Evolutionary conservation across 2,329 filamentous ascomycete genomes (phyloP), one percentile per base, ranked within the genome.

Genomic region (Aspergillus amoenus): DNA sequence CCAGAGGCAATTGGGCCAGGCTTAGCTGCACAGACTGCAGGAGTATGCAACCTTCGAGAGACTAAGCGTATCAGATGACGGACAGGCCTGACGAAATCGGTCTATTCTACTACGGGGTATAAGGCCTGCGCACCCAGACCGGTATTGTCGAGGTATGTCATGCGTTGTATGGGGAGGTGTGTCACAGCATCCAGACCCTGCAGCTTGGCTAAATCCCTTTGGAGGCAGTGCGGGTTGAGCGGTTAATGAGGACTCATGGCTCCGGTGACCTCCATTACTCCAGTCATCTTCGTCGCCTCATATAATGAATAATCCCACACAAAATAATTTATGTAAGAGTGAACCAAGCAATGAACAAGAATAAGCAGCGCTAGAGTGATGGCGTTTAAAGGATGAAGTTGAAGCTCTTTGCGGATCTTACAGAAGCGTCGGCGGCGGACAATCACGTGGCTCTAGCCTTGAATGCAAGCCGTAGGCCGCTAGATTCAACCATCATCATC

Each of bases 41-140:
- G 11, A 49, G 43, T 55, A 50, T 56, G 58, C 55, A 40, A 56
- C 39, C 34, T 47, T 47, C 21, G 41, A 52, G 58, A 55, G 59
- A 37, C 32, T 67, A 64, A 65, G 46, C 52, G 51, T 62, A 61
- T 66, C 64, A 66, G 64, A 67, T 66, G 65, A 65, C 55, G 54
- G 50, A 17, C 15, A 54, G 51, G 51, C 42, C 42, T 47, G 34
- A 46, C 32, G 39, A 18, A 34, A 32, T 18, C 22, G 21, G 47
- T 17, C 15, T 30, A 30, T n/a, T 43, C 11, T 30, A 54, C 17
- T 37, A 30, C 30, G 17, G 45, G 11, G 43, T 40, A 52, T 21
- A 30, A 27, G 22, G 22, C 34, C 5, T 11, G 34, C 34, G 24
- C 17, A 15, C 11, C n/a, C 22, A 21, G 18, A 30, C 15, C n/a